Conservation (phyloP, 129 eudicot genomes). For the Scalesia atractyloides region DNA sequence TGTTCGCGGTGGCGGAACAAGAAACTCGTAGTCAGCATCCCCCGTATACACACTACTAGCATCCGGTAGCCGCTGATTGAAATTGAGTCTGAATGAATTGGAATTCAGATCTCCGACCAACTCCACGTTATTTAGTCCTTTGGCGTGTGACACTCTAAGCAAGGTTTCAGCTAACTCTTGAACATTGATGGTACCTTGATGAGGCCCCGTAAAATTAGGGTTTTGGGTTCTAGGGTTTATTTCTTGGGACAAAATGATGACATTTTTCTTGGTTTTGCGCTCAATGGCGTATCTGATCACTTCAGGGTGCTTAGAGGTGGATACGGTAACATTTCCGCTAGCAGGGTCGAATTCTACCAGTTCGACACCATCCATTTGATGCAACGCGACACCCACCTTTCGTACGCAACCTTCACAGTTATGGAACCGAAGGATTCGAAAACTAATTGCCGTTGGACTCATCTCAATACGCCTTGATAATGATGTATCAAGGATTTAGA, state of each 20-base stretch:
- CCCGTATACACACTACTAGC: background rate
- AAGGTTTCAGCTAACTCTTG: slow-evolving; percentile 20
- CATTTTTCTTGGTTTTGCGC: slow-evolving; percentile 11
- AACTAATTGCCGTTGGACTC: slow-evolving; percentile 3
- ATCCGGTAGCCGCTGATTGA: background rate
- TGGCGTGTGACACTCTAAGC: slow-evolving; percentile 17
- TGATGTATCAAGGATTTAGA: no score
- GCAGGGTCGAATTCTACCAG: slow-evolving; percentile 1
- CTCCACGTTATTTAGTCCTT: slow-evolving; percentile 19
- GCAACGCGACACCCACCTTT: slow-evolving; percentile 11
- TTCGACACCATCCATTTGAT: slow-evolving; percentile 25
- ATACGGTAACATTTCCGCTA: slow-evolving; percentile 9
- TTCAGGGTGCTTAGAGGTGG: slow-evolving; percentile 16
- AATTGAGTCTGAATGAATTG: slow-evolving; percentile 19
- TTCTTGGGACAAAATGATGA: slow-evolving; percentile 15
- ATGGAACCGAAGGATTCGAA: slow-evolving; percentile 17
- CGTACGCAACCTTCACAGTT: slow-evolving; percentile 19
- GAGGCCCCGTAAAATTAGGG: no score
- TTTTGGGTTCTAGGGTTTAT: slow-evolving; percentile 2
- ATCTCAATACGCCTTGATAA: background rate
- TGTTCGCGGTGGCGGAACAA: background rate
- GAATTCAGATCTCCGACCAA: slow-evolving; percentile 21
- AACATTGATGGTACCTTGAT: background rate
- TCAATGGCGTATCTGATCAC: slow-evolving; percentile 16
- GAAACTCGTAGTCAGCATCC: slow-evolving; percentile 11